These are phyloP conservation scores for Boletus huronensis DNA, from an alignment of 768 basidiomycete species.

Conservation along the genomic window DNA sequence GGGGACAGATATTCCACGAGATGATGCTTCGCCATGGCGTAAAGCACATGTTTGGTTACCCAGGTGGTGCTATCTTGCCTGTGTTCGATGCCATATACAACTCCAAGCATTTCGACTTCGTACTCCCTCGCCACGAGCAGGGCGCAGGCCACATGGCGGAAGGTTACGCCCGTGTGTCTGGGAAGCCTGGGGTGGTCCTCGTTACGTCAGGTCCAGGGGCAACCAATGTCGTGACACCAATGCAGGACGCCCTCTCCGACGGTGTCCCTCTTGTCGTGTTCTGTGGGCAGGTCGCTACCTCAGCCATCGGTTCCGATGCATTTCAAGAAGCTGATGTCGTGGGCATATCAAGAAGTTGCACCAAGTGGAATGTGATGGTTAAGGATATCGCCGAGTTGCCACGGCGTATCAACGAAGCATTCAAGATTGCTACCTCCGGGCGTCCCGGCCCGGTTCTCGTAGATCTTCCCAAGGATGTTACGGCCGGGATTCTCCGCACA, in stretches of 20 bases:
- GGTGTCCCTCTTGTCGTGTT: constrained; percentile 95
- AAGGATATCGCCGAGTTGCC: constrained; percentile 96
- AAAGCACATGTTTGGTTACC: constrained; percentile 97
- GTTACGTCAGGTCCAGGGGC: constrained; percentile 98
- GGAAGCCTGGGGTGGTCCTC: constrained; percentile 95
- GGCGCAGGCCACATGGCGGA: constrained; percentile 99
- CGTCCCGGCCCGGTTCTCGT: constrained; percentile 97
- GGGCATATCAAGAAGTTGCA: constrained; percentile 95
- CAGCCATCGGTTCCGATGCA: constrained; percentile 97
- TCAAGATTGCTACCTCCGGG: constrained; percentile 97
- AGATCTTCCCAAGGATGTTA: constrained; percentile 98
- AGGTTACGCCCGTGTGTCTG: constrained; percentile 95
- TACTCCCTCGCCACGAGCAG: constrained; percentile 95
- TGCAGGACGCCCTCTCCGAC: constrained; percentile 96
- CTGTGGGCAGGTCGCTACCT: constrained; percentile 96
- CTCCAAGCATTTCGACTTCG: constrained; percentile 90
- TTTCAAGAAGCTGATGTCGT: constrained; percentile 99
- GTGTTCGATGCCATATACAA: constrained; percentile 99
- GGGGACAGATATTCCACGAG: constrained; percentile 98
- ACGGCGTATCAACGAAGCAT: constrained; percentile 95
- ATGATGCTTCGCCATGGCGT: constrained; percentile 98
- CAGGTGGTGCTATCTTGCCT: constrained; percentile 95
- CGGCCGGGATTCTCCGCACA: constrained; percentile 83
- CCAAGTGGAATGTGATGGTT: constrained; percentile 99
- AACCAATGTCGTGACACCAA: constrained; percentile 95